phyloP scores from a whole-genome alignment of 805 yeast genomes.

The Teunomyces pallodes region DNA sequence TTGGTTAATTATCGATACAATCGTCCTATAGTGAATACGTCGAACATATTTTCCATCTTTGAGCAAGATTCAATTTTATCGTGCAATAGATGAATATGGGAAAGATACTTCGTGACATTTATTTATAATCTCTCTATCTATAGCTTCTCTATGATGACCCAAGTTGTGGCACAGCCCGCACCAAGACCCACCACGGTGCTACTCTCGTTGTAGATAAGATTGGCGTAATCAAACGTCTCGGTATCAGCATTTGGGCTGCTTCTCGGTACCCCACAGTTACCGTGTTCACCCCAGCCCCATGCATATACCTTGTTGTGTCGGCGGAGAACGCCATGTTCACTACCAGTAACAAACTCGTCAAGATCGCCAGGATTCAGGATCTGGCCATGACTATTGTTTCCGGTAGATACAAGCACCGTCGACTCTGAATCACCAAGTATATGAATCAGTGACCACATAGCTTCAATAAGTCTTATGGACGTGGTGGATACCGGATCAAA shows the following conservation, averaged over 20 bases:
- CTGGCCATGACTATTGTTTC: constrained; percentile 81
- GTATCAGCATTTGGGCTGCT: constrained; percentile 11
- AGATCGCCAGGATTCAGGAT: constrained; percentile 17
- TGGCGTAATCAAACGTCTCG: constrained; percentile 38
- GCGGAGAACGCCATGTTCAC: constrained; percentile 76
- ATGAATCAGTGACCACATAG: constrained; percentile 86
- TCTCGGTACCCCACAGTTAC: constrained; percentile 68
- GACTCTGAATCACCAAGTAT: constrained; percentile 17
- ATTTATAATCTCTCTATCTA: neutral
- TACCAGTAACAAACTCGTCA: constrained; percentile 53
- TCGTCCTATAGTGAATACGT: constrained; percentile 62
- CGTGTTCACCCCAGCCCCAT: constrained; percentile 99
- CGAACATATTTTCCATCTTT: constrained; percentile 82
- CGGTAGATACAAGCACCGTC: constrained; percentile 46
- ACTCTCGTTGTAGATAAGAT: constrained; percentile 25
- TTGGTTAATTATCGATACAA: constrained; percentile 46
- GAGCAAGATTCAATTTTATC: constrained; percentile 26
- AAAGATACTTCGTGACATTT: constrained; percentile 71
- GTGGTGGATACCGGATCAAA: constrained; percentile 22
- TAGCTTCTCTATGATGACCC: constrained; percentile 41
- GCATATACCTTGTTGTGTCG: constrained; percentile 44
- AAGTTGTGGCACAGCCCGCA: constrained; percentile 70
- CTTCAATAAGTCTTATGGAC: constrained; percentile 21
- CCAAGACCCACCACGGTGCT: constrained; percentile 31
- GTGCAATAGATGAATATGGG: constrained; percentile 70